A percentile compares a stretch with the other conserved stretches of the same genome.
Evolutionary conservation across 495 filamentous ascomycete species (phyloP).

Genomic region (Penicillium paxilli): DNA sequence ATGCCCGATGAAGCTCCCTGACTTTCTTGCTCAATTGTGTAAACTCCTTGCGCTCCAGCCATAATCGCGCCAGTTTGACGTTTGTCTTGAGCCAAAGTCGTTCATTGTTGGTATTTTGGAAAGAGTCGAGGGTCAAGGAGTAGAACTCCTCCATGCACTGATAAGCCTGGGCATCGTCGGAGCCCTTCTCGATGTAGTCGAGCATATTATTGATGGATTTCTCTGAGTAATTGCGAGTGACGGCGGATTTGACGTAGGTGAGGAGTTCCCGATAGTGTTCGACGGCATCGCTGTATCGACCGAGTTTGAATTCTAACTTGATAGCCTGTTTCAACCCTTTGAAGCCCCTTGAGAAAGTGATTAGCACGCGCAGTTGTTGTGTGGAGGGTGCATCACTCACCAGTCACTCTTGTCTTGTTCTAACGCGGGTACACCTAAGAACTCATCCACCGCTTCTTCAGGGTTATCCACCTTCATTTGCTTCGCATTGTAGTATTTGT

Average conservation of each 20-base stretch:
- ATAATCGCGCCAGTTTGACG: conserved; percentile 90
- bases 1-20: conserved; percentile 84
- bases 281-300: conserved; percentile 82
- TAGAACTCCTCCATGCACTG: conserved; percentile 96
- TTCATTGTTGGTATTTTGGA: conserved; percentile 97
- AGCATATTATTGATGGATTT: conserved; percentile 99
- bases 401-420: conserved; percentile 94
- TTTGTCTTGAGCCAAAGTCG: conserved; percentile 97
- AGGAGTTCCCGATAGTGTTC: conserved; percentile 94
- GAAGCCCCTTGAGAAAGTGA: conserved; percentile 69
- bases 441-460: conserved; percentile 87
- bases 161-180: conserved; percentile 75
- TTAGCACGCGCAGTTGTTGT: conserved; percentile 12
- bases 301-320: conserved; percentile 91
- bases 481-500: conserved; percentile 99
- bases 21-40: conserved; percentile 77
- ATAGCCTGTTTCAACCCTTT: conserved; percentile 97
- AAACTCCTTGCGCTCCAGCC: conserved; percentile 90
- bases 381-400: conserved; percentile 40
- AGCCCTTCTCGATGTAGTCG: conserved; percentile 93
- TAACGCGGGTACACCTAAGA: conserved; percentile 78
- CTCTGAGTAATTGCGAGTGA: conserved; percentile 97
- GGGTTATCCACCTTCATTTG: conserved; percentile 87
- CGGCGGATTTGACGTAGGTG: conserved; percentile 94
- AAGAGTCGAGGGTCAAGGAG: conserved; percentile 85